phyloP scores from a whole-genome alignment of 2,329 filamentous ascomycete species.

The Colletotrichum destructivum region DNA sequence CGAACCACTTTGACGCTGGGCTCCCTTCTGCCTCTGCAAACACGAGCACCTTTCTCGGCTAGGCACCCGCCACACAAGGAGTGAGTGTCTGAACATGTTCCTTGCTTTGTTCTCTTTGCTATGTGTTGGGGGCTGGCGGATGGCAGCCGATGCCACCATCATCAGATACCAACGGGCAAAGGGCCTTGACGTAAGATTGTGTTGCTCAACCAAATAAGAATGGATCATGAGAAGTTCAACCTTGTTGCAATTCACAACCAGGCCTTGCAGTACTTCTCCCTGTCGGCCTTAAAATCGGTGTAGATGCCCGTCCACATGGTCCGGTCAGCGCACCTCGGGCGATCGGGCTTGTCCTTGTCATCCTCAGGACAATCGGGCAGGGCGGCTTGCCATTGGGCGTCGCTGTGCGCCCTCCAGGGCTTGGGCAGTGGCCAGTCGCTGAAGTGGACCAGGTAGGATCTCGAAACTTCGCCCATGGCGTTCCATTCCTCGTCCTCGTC shows the following conservation, averaged over 20 bases:
- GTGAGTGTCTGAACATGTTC: too few relatives aligned
- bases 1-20: neutral
- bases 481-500: slow-evolving; percentile 71
- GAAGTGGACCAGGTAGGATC: slow-evolving; percentile 79
- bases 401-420: slow-evolving; percentile 55
- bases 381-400: slow-evolving; percentile 33
- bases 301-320: slow-evolving; percentile 33
- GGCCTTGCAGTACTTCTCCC: slow-evolving; percentile 20
- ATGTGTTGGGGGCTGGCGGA: neutral
- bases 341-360: slow-evolving; percentile 1
- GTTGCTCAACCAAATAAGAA: too few relatives aligned
- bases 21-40: neutral
- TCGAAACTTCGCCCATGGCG: slow-evolving; percentile 63
- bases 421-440: slow-evolving; percentile 81
- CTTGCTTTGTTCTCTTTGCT: neutral
- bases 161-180: neutral
- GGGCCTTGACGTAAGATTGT: neutral
- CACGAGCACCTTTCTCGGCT: neutral
- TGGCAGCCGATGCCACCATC: neutral
- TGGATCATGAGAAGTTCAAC: too few relatives aligned
- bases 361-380: slow-evolving; percentile 21
- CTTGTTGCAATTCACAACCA: slow-evolving; percentile 13
- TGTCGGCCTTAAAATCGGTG: slow-evolving; percentile 27
- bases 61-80: too few relatives aligned
- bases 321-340: slow-evolving; percentile 30